Evolutionary conservation across 129 eudicot genomes (phyloP).

Genomic region (Flaveria trinervia): DNA sequence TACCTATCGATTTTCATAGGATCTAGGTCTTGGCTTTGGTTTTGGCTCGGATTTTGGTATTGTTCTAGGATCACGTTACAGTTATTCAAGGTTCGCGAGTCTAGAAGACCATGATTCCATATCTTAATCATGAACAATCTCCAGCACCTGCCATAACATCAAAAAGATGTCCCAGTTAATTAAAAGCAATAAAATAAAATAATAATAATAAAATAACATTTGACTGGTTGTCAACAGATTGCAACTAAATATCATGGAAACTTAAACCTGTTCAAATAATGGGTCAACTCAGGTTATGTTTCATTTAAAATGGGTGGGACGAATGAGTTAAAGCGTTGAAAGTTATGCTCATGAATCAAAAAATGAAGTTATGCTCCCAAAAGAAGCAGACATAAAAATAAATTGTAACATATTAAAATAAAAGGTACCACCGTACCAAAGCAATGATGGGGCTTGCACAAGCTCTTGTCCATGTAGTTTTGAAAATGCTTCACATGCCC

Average conservation of each 20-base stretch:
- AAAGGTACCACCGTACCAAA: conserved; percentile 50
- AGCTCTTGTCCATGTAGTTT: conserved; percentile 71
- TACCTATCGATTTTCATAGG: conserved; percentile 29
- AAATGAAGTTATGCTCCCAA: neutral
- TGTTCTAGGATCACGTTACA: conserved; percentile 71
- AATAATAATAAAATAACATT: no score
- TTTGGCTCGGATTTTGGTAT: conserved; percentile 42
- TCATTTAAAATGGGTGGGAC: neutral
- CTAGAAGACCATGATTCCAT: conserved; percentile 96
- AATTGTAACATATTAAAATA: neutral
- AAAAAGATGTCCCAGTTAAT: neutral
- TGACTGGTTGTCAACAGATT: neutral
- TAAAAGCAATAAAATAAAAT: neutral
- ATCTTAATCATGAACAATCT: conserved; percentile 77
- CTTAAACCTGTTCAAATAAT: conserved; percentile 2
- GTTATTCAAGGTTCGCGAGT: conserved; percentile 71
- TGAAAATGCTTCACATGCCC: conserved; percentile 95
- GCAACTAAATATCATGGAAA: neutral
- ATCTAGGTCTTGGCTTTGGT: conserved; percentile 39
- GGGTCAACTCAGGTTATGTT: neutral
- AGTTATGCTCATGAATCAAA: neutral
- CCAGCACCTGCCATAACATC: conserved; percentile 77
- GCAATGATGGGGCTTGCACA: conserved; percentile 62
- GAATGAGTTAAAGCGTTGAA: neutral
- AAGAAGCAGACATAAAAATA: neutral